Evolutionary conservation across 2,329 filamentous ascomycete genomes (phyloP).

Genomic region (Penicillium italicum): DNA sequence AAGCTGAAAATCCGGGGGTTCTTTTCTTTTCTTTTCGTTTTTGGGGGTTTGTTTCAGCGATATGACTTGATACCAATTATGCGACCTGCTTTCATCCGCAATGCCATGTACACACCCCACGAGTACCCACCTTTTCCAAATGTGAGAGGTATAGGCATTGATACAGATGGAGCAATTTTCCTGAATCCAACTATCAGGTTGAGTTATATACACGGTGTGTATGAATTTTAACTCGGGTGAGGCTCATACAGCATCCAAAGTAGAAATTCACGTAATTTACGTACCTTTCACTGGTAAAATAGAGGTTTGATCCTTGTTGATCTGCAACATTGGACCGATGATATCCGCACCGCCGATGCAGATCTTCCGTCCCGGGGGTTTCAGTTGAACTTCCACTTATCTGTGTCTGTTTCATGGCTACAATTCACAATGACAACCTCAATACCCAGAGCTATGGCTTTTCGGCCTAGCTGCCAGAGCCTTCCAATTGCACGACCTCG

Average conservation of each 20-base stretch:
- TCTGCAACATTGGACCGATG: constrained; percentile 10
- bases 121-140: constrained; percentile 1
- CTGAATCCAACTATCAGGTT: background rate
- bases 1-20: background rate
- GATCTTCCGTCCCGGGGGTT: constrained; percentile 13
- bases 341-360: constrained; percentile 15
- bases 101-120: constrained; percentile 13
- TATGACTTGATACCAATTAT: constrained; percentile 20
- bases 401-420: constrained; percentile 2
- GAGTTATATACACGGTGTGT: background rate
- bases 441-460: constrained; percentile 7
- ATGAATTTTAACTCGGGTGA: background rate
- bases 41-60: constrained; percentile 12
- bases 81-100: constrained; percentile 10
- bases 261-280: background rate
- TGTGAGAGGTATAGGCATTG: background rate
- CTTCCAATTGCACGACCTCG: background rate
- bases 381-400: constrained; percentile 8
- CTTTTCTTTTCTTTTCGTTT: background rate
- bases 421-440: constrained; percentile 9
- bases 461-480: background rate
- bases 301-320: background rate
- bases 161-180: background rate
- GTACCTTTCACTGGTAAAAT: background rate
- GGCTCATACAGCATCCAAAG: background rate